Evolutionary conservation across 331 rosid species (phyloP).

Genomic region (Pyracantha coccinea): DNA sequence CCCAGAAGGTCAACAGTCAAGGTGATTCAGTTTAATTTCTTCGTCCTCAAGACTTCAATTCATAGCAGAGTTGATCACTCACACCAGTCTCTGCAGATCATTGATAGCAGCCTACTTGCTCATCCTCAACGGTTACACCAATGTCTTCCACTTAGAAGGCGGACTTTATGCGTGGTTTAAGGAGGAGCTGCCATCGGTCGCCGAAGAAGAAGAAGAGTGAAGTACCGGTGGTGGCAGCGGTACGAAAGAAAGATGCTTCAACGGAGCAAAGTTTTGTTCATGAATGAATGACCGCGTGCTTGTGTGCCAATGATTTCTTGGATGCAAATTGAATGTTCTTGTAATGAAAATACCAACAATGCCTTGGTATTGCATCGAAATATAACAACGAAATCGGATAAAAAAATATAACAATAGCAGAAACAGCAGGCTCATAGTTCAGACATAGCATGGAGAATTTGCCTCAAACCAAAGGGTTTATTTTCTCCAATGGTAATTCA

Average conservation of each 20-base stretch:
- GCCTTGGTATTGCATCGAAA: no score
- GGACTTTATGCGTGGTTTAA: constrained; percentile 83
- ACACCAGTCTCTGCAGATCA: constrained; percentile 42
- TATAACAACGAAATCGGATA: no score
- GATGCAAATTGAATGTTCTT: constrained; percentile 4
- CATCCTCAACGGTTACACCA: constrained; percentile 69
- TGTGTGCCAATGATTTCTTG: background rate
- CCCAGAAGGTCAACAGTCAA: constrained; percentile 96
- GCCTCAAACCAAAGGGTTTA: no score
- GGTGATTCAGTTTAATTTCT: constrained; percentile 25
- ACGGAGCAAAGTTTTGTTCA: background rate
- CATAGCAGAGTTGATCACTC: background rate
- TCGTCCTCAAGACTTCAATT: background rate
- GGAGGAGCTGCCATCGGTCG: constrained; percentile 54
- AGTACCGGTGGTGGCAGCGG: background rate
- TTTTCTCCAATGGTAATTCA: constrained; percentile 18
- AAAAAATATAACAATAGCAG: background rate
- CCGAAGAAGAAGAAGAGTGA: constrained; percentile 41
- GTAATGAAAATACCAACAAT: background rate
- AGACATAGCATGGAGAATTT: no score
- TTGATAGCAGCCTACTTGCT: constrained; percentile 97
- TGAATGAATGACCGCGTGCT: background rate
- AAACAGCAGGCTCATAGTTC: background rate
- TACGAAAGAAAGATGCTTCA: background rate
- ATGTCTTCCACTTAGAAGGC: constrained; percentile 91